These are phyloP conservation scores for Rhododendron henanense DNA, from an alignment of 148 eudicot genomes.

Conservation along the genomic window DNA sequence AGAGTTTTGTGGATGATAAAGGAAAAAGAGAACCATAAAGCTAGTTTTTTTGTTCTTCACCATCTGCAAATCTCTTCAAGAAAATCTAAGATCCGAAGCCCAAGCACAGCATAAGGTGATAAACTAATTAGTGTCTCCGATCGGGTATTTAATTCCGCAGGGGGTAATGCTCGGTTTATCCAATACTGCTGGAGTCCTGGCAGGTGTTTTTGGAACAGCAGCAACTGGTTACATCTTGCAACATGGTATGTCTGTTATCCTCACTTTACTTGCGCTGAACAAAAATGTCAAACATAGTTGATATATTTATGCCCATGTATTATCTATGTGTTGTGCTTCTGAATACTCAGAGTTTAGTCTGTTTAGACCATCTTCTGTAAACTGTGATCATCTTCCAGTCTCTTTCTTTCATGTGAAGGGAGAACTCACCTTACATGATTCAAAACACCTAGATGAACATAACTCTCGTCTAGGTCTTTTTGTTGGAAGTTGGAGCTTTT, in stretches of 20 bases:
- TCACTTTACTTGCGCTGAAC: not conserved
- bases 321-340: not conserved
- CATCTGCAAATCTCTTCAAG: not conserved
- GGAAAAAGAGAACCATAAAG: not conserved
- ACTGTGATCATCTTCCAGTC: no score
- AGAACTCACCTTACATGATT: not conserved
- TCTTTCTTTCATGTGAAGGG: not conserved
- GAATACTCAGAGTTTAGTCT: not conserved
- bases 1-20: not conserved
- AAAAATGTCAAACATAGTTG: not conserved
- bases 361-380: not conserved
- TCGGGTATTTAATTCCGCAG: conserved; percentile 30
- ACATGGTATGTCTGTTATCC: conserved; percentile 53
- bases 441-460: not conserved
- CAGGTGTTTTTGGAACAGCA: conserved; percentile 89
- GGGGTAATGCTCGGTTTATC: conserved; percentile 91
- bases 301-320: not conserved
- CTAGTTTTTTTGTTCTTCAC: not conserved
- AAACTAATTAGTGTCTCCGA: not conserved
- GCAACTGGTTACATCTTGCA: conserved; percentile 96
- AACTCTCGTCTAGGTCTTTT: not conserved
- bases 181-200: conserved; percentile 94
- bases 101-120: not conserved
- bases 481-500: not conserved
- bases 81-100: not conserved